Evolutionary conservation across 768 basidiomycete genomes (phyloP), one percentile per base, ranked within the genome.

Genomic region (Udeniomyces megalosporus): DNA sequence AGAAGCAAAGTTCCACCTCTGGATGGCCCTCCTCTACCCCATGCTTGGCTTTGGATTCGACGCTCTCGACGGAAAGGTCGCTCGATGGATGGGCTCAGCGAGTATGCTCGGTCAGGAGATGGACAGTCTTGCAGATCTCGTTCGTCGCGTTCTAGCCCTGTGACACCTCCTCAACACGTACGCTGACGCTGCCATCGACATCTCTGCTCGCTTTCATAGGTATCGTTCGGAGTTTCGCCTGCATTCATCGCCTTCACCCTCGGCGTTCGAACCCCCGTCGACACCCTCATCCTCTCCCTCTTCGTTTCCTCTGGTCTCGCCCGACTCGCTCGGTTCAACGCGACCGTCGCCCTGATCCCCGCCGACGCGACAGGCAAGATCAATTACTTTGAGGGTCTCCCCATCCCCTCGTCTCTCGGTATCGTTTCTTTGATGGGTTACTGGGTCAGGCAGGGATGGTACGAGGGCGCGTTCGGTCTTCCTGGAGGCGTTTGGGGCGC

Each of bases 251-350:
- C 85, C 8, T 99, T 95, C 72, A 82, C 81, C 53, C 79, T 96
- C 58, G 95, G 95, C 59, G 80, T 97, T 60, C 82, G 88, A 65
- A 93, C 90, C 12, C 84, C 86, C 66, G 82, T 95, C 62, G 95
- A 99, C 76, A 87, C 85, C 1, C 79, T 92, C 67, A 77, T 83
- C 64, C 79, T 99, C 49, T 83, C 91, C 15, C 80, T 82, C 56
- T 99, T 96, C 73, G 89, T 95, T 68, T 96, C 93, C 71, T 88
- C 85, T 75, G 95, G 95, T 38, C 82, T 99, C 57, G 95, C 95
- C 22, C 85, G 95, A 54, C 84, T 99, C 35, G 95, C 95, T 11
- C 84, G 95, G 46, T 99, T 96, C 80, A 99, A 99, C 74, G 95
- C 93, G 10, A 99, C 95, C 0, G 93, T 95, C 62, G 95, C 95